Percentiles rank a stretch among this genome's conserved stretches.
phyloP scores from a whole-genome alignment of 2,329 filamentous ascomycete species.

The Geosmithia flava region DNA sequence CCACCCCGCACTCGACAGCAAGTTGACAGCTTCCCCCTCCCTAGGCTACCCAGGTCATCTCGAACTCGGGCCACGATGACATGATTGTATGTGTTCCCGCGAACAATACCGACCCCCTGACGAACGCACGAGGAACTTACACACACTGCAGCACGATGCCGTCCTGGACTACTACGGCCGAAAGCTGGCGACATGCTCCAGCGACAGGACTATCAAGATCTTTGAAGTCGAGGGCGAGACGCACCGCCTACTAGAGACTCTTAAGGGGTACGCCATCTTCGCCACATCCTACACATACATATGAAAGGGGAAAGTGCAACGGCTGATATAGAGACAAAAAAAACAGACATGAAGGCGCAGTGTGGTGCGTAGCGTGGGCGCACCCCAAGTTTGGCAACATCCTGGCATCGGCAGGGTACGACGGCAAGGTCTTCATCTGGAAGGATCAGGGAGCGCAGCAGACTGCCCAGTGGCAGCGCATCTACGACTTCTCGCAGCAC shows the following conservation, averaged over 20 bases:
- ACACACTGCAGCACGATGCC: constrained; percentile 65
- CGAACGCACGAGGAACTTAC: neutral
- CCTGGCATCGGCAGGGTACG: constrained; percentile 87
- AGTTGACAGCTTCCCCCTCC: constrained; percentile 12
- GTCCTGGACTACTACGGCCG: constrained; percentile 98
- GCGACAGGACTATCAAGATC: constrained; percentile 98
- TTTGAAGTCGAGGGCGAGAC: constrained; percentile 94
- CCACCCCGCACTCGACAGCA: neutral
- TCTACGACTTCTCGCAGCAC: constrained; percentile 89
- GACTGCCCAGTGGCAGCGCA: constrained; percentile 61
- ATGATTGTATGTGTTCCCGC: constrained; percentile 75
- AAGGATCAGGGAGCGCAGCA: constrained; percentile 56
- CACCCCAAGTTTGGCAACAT: constrained; percentile 99
- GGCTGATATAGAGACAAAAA: neutral
- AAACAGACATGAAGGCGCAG: constrained; percentile 80
- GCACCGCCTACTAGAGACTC: constrained; percentile 79
- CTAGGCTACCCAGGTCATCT: constrained; percentile 30
- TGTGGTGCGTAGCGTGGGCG: constrained; percentile 97
- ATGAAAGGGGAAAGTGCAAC: neutral
- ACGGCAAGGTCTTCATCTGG: constrained; percentile 98
- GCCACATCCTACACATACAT: neutral
- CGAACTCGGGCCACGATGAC: constrained; percentile 66
- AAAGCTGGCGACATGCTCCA: constrained; percentile 91
- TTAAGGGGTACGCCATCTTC: constrained; percentile 62
- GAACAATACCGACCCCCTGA: neutral